Percentiles rank a stretch among this genome's conserved stretches.
Evolutionary conservation across 257 asterid species (phyloP).

Genomic region (Rhazya stricta): DNA sequence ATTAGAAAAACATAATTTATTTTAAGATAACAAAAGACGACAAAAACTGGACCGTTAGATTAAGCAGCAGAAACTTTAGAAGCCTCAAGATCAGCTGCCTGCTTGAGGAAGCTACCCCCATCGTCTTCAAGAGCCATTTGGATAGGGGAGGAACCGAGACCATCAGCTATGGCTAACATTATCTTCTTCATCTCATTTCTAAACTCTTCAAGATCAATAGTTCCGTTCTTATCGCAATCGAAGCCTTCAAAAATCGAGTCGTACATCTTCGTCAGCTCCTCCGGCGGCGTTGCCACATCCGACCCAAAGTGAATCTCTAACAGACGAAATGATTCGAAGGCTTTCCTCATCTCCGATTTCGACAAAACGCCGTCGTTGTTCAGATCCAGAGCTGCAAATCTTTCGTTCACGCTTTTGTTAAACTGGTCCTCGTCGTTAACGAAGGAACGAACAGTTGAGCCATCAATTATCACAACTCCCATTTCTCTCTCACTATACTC

Average conservation of each 20-base stretch:
- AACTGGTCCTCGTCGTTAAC: constrained; percentile 56
- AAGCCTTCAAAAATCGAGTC: constrained; percentile 68
- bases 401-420: constrained; percentile 48
- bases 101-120: constrained; percentile 51
- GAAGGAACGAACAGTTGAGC: constrained; percentile 58
- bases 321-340: constrained; percentile 70
- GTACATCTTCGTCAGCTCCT: constrained; percentile 68
- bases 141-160: constrained; percentile 71
- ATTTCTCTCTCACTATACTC: constrained; percentile 16
- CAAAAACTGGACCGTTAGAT: neutral
- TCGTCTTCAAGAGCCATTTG: constrained; percentile 91
- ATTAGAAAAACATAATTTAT: neutral
- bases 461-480: constrained; percentile 83
- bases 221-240: constrained; percentile 55
- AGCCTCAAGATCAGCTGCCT: constrained; percentile 88
- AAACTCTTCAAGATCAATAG: constrained; percentile 63
- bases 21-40: neutral
- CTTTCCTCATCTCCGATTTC: constrained; percentile 71
- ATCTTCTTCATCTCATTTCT: constrained; percentile 62
- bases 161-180: constrained; percentile 79
- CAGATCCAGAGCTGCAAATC: constrained; percentile 54
- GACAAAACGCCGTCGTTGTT: constrained; percentile 88
- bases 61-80: constrained; percentile 34
- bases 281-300: constrained; percentile 65
- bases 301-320: constrained; percentile 74